Evolutionary conservation across 2,329 filamentous ascomycete genomes (phyloP).

Genomic region (Colletotrichum zoysiae): DNA sequence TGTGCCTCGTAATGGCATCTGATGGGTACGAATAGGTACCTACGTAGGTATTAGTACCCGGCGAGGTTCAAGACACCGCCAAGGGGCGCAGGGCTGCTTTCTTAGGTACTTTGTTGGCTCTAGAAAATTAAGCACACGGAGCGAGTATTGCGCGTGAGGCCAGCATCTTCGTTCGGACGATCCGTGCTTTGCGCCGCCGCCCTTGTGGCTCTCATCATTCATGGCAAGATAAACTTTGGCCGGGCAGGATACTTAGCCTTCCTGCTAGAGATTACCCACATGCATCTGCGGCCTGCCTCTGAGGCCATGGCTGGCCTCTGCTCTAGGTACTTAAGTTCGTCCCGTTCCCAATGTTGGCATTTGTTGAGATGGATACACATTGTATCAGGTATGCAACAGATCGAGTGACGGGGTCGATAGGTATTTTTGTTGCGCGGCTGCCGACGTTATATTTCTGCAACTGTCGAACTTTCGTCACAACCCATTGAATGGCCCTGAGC

Average conservation of each 20-base stretch:
- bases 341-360: background rate
- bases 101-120: background rate
- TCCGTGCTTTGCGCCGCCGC: background rate
- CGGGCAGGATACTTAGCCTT: background rate
- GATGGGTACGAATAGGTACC: constrained; percentile 6
- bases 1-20: constrained; percentile 8
- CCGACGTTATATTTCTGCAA: background rate
- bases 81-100: background rate
- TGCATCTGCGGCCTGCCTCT: background rate
- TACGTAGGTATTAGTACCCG: too few relatives aligned
- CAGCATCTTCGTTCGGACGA: background rate
- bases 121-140: background rate
- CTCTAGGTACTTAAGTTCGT: background rate
- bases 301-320: background rate
- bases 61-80: constrained; percentile 9
- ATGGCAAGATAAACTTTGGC: background rate
- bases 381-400: background rate
- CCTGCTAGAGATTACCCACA: background rate
- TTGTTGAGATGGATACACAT: background rate
- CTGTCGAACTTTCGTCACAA: background rate
- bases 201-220: background rate
- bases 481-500: background rate
- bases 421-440: too few relatives aligned
- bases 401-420: background rate
- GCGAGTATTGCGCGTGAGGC: background rate